A percentile compares a stretch with the other conserved stretches of the same genome.
Evolutionary conservation across 768 basidiomycete genomes (phyloP).

Genomic region (Phanerodontia chrysosporium): DNA sequence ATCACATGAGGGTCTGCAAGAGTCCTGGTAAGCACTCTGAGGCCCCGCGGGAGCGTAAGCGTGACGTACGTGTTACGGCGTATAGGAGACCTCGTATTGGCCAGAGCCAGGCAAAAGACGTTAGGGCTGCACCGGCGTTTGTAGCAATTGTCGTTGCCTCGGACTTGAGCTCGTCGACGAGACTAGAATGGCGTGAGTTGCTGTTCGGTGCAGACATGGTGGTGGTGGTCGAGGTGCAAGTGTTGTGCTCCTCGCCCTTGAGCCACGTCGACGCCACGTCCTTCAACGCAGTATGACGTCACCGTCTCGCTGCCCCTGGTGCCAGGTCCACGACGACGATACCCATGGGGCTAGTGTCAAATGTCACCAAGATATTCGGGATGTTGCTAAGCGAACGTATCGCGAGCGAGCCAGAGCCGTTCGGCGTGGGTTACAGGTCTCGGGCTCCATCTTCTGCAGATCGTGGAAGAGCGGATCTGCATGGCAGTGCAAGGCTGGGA

Average conservation of each 20-base stretch:
- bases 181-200: neutral
- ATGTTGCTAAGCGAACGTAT: neutral
- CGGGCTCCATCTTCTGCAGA: no score
- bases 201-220: neutral
- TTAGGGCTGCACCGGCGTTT: conserved; percentile 14
- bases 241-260: neutral
- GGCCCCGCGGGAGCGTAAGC: neutral
- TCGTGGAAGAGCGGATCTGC: no score
- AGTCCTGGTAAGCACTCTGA: neutral
- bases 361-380: neutral
- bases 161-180: conserved; percentile 10
- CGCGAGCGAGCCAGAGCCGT: no score
- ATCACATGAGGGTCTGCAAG: conserved; percentile 22
- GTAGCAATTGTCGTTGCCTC: conserved; percentile 14
- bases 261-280: neutral
- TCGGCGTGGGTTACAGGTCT: no score
- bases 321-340: neutral
- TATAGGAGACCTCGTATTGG: conserved; percentile 25
- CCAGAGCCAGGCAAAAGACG: conserved; percentile 27
- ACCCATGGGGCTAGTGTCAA: neutral
- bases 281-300: neutral
- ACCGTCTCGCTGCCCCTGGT: neutral
- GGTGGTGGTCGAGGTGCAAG: neutral
- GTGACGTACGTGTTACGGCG: conserved; percentile 19
- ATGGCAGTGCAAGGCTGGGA: no score